A percentile compares a stretch with the other conserved stretches of the same genome.
These are phyloP conservation scores for Saccharomycopsis oosterbeekiorum DNA, from an alignment of 805 yeast species.

Conservation along the genomic window DNA sequence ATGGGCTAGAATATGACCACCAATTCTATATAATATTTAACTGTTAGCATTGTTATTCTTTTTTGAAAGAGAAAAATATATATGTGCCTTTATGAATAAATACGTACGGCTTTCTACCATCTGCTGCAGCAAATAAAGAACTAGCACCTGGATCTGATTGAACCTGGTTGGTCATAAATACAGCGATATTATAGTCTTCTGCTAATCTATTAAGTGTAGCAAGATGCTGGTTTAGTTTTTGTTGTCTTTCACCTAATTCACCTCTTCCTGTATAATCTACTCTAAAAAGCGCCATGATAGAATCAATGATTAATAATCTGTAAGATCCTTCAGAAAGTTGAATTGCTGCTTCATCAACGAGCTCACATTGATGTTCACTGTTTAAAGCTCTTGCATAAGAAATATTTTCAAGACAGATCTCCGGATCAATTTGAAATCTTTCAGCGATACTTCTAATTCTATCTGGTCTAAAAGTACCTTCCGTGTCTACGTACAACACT, in stretches of 20 bases:
- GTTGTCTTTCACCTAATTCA: slow-evolving; percentile 67
- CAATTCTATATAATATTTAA: slow-evolving; percentile 32
- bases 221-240: slow-evolving; percentile 52
- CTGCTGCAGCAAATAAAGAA: slow-evolving; percentile 69
- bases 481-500: slow-evolving; percentile 71
- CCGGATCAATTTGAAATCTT: slow-evolving; percentile 59
- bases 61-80: background rate
- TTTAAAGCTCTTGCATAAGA: slow-evolving; percentile 69
- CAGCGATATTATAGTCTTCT: slow-evolving; percentile 71
- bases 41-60: background rate
- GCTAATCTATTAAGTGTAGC: slow-evolving; percentile 48
- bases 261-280: slow-evolving; percentile 76
- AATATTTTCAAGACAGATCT: slow-evolving; percentile 58
- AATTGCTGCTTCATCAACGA: slow-evolving; percentile 55
- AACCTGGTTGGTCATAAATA: slow-evolving; percentile 66
- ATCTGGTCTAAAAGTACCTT: slow-evolving; percentile 75
- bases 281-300: slow-evolving; percentile 70
- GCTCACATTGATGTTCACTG: slow-evolving; percentile 71
- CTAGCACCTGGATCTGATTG: slow-evolving; percentile 82
- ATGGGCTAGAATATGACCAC: slow-evolving; percentile 76
- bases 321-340: slow-evolving; percentile 61
- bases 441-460: slow-evolving; percentile 55
- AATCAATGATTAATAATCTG: slow-evolving; percentile 51
- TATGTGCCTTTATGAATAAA: background rate
- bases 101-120: slow-evolving; percentile 62